phyloP scores from a whole-genome alignment of 1,284 basidiomycete species.

The Singerocomus inundabilis region DNA sequence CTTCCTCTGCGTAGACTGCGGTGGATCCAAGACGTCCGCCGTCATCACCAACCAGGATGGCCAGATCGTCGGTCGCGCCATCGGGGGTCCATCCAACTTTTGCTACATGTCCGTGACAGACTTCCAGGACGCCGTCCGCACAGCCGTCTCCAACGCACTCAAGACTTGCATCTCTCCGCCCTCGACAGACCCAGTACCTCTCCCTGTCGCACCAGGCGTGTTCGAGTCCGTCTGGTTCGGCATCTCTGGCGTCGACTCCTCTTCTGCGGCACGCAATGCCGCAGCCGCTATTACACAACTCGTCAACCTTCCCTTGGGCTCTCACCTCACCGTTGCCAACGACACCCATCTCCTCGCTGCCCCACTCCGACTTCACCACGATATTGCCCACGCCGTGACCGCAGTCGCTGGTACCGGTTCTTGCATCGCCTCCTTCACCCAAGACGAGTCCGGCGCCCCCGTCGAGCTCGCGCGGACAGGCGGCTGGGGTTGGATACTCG shows the following conservation, averaged over 20 bases:
- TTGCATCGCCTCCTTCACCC: conserved; percentile 61
- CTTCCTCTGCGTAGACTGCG: conserved; percentile 78
- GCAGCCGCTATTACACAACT: conserved; percentile 52
- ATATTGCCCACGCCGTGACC: conserved; percentile 59
- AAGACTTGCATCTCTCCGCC: conserved; percentile 40
- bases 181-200: conserved; percentile 36
- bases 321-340: conserved; percentile 61
- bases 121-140: conserved; percentile 48
- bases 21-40: conserved; percentile 77
- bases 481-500: conserved; percentile 82
- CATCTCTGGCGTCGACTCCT: conserved; percentile 73
- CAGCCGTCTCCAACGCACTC: conserved; percentile 55
- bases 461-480: conserved; percentile 67
- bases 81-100: conserved; percentile 68
- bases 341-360: conserved; percentile 75
- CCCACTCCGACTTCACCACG: conserved; percentile 57
- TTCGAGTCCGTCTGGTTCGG: conserved; percentile 76
- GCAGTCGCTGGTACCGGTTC: conserved; percentile 74
- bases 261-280: conserved; percentile 53
- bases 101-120: conserved; percentile 53
- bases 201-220: conserved; percentile 37
- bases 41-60: conserved; percentile 59
- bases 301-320: conserved; percentile 52
- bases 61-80: conserved; percentile 57
- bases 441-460: conserved; percentile 38